A percentile compares a stretch with the other conserved stretches of the same genome.
Conservation (phyloP, 2,329 filamentous ascomycete species). For the Teratosphaeria gauchensis region DNA sequence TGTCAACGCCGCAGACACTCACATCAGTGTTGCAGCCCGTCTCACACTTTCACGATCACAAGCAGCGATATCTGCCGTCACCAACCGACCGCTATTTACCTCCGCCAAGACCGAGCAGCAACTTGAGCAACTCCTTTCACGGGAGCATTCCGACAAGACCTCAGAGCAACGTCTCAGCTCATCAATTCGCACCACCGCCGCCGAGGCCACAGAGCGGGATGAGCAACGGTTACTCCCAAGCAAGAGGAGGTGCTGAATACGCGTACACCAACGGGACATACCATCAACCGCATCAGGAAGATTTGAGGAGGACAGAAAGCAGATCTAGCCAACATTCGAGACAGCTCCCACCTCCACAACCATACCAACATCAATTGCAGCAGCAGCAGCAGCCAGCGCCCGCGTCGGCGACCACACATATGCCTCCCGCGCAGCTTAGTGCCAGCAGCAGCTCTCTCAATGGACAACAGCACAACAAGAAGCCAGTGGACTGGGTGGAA, state of each 20-base stretch:
- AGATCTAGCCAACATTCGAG: conserved; percentile 14
- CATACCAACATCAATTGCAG: conserved; percentile 1
- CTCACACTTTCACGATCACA: conserved; percentile 19
- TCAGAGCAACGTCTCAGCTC: conserved; percentile 22
- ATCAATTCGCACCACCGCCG: conserved; percentile 15
- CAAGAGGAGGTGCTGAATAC: conserved; percentile 18
- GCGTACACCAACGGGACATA: conserved; percentile 13
- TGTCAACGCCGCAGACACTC: conserved; percentile 25
- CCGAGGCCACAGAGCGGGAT: conserved; percentile 20
- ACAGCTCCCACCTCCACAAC: conserved; percentile 13
- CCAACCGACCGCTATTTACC: conserved; percentile 24
- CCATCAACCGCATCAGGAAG: conserved; percentile 14
- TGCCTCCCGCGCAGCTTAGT: conserved; percentile 4
- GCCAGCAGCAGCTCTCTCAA: conserved; percentile 3
- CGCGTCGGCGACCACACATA: conserved; percentile 11
- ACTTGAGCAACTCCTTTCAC: conserved; percentile 19
- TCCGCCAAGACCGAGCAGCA: conserved; percentile 24
- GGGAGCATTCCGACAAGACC: conserved; percentile 23
- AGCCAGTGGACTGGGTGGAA: conserved; percentile 26
- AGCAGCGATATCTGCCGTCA: conserved; percentile 20
- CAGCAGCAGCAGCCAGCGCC: conserved; percentile 12
- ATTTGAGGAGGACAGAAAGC: conserved; percentile 20
- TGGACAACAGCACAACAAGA: conserved; percentile 6
- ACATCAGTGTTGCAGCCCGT: conserved; percentile 23
- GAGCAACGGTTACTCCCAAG: conserved; percentile 20